Base-by-base conservation (phyloP, 2,329 filamentous ascomycete genomes). In the Penicillium sp. region DNA sequence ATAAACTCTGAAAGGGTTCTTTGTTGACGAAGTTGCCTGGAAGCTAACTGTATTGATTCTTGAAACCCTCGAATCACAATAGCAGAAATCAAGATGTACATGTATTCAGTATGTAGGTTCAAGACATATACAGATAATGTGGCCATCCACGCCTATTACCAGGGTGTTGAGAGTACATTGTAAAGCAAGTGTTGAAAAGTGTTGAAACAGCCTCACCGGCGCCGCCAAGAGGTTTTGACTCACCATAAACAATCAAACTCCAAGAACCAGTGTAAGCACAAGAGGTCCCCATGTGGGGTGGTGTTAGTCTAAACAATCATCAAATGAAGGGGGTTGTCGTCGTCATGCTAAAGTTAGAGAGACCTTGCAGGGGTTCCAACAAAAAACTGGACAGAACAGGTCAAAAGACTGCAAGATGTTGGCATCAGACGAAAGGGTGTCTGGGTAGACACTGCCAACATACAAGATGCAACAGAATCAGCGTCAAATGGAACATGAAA, bases 161-260 rank as follows among this genome's bases (percentile, higher is more conserved):
- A 43, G 23, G 4, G 26, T 43, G 31, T 47, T 45, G 37, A 49
- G 30, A 38, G 41, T 43, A 49, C 33, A 47, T 6, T 4, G 14
- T n/a, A n/a, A 23, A n/a, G 25, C 11, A 27, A 27, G 4, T 6
- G 4, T 27, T n/a, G n/a, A n/a, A n/a, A 53, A 51, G 49, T 57
- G 54, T 56, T 57, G 53, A 57, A 57, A 56, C 47, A 51, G 40
- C 53, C 49, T 46, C 42, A 36, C 41, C 28, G 41, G 33, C 45
- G 25, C 39, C 43, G 45, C 34, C 30, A 41, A 36, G 30, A 46
- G 39, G 40, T 26, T 30, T 45, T 41, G 30, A 38, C 34, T 41
- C 25, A 34, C 32, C 39, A 42, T 33, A n/a, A n/a, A n/a, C n/a
- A 34, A 43, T 32, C 28, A 35, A 28, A 41, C 8, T 32, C 38